Evolutionary conservation across 129 eudicot species (phyloP).

Genomic region (Cynara cardunculus): DNA sequence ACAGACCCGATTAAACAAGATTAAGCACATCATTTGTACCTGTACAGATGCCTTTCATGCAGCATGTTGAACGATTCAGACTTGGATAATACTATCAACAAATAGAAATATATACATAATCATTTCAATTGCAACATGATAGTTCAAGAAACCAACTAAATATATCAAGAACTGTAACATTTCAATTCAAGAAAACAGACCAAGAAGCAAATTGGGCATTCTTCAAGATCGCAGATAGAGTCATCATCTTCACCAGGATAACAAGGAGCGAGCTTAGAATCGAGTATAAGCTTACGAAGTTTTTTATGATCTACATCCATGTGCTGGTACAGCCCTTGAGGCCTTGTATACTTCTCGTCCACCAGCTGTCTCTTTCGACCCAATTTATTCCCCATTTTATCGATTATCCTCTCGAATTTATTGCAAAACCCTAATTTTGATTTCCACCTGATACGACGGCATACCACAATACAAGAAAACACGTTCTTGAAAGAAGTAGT

Average conservation of each 20-base stretch:
- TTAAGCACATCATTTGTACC: conserved; percentile 24
- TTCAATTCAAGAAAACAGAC: conserved; percentile 21
- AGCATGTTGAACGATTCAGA: conserved; percentile 75
- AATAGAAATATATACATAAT: neutral
- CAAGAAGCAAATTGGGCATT: conserved; percentile 85
- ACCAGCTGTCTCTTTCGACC: conserved; percentile 61
- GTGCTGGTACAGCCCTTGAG: conserved; percentile 73
- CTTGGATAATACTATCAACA: conserved; percentile 60
- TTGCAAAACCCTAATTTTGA: conserved; percentile 10
- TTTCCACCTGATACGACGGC: neutral
- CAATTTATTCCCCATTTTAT: conserved; percentile 65
- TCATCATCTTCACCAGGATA: conserved; percentile 86
- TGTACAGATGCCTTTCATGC: conserved; percentile 79
- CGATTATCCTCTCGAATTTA: neutral
- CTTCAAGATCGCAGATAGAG: conserved; percentile 57
- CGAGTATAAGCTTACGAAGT: conserved; percentile 65
- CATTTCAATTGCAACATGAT: neutral
- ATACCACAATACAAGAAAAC: neutral
- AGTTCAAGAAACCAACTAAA: neutral
- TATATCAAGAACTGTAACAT: neutral
- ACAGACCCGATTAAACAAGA: neutral
- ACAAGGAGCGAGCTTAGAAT: conserved; percentile 72
- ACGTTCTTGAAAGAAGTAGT: neutral
- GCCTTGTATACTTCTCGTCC: conserved; percentile 73
- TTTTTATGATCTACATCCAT: conserved; percentile 78